Evolutionary conservation across 2,329 filamentous ascomycete genomes (phyloP).

Genomic region (Penicillium sp.): DNA sequence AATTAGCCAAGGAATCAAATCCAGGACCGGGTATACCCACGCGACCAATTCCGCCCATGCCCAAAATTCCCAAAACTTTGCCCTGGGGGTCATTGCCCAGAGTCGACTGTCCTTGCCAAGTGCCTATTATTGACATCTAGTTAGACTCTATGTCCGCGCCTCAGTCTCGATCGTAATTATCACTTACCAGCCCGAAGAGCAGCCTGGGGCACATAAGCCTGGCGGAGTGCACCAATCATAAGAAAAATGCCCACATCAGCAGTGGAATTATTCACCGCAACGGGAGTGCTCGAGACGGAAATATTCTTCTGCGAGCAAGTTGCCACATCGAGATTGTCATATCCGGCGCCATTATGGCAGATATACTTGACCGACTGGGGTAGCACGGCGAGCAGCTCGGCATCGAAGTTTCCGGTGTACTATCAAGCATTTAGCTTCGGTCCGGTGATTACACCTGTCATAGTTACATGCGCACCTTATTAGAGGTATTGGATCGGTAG

Average conservation of each 20-base stretch:
- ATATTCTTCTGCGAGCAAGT: slow-evolving; percentile 51
- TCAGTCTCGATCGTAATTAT: not conserved
- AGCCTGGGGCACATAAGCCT: slow-evolving; percentile 43
- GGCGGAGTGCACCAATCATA: slow-evolving; percentile 49
- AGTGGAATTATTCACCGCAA: slow-evolving; percentile 49
- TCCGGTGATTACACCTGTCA: not conserved
- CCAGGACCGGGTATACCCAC: slow-evolving; percentile 28
- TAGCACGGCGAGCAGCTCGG: slow-evolving; percentile 47
- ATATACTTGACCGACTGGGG: slow-evolving; percentile 51
- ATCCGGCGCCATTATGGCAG: slow-evolving; percentile 59
- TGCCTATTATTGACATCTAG: slow-evolving; percentile 22
- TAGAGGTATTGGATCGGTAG: slow-evolving; percentile 61
- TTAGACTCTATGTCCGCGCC: not conserved
- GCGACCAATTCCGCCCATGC: slow-evolving; percentile 51
- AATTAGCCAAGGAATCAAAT: not conserved
- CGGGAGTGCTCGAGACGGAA: slow-evolving; percentile 46
- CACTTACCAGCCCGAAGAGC: slow-evolving; percentile 43
- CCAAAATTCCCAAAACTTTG: slow-evolving; percentile 49
- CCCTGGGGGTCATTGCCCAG: slow-evolving; percentile 47
- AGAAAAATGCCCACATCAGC: slow-evolving; percentile 50
- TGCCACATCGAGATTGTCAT: slow-evolving; percentile 60
- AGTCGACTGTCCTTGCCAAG: slow-evolving; percentile 44
- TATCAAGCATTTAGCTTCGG: slow-evolving; percentile 7
- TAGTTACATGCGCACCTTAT: slow-evolving; percentile 34
- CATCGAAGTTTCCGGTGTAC: slow-evolving; percentile 51